These are phyloP conservation scores for Eimeria sp. DNA, from an alignment of 169 alveolate species.

Conservation along the genomic window DNA sequence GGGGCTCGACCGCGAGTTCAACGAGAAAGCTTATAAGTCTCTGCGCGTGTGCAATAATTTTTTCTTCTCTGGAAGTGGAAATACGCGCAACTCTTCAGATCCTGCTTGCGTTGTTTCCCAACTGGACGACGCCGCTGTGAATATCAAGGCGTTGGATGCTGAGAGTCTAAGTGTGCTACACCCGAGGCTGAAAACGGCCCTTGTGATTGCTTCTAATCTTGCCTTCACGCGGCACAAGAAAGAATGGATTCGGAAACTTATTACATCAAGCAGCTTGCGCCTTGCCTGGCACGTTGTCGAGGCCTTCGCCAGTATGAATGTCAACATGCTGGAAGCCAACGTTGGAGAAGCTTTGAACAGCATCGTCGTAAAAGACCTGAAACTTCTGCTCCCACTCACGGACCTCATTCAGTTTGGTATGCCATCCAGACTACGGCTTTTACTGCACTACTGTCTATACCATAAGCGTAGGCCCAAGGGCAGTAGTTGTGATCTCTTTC, in stretches of 20 bases:
- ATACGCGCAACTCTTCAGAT: slow-evolving; percentile 32
- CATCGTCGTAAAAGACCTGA: slow-evolving; percentile 24
- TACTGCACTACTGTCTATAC: background rate
- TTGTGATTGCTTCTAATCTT: slow-evolving; percentile 19
- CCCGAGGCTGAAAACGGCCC: slow-evolving; percentile 41
- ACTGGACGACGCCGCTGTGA: slow-evolving; percentile 36
- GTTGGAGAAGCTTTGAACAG: slow-evolving; percentile 63
- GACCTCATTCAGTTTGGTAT: slow-evolving; percentile 66
- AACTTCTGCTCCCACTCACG: slow-evolving; percentile 24
- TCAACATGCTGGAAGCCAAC: slow-evolving; percentile 66
- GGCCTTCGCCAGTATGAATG: slow-evolving; percentile 36
- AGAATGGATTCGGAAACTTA: slow-evolving; percentile 47
- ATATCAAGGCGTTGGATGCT: slow-evolving; percentile 16
- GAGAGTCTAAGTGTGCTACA: slow-evolving; percentile 14
- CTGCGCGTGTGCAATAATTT: slow-evolving; percentile 37
- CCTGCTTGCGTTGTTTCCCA: slow-evolving; percentile 65
- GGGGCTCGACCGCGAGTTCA: slow-evolving; percentile 36
- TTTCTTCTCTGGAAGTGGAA: slow-evolving; percentile 37
- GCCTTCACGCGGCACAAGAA: background rate
- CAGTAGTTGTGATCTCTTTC: background rate
- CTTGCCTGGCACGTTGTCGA: slow-evolving; percentile 71
- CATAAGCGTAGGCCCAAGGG: background rate
- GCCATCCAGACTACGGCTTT: background rate
- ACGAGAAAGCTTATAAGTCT: slow-evolving; percentile 15
- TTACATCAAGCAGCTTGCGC: slow-evolving; percentile 43